phyloP scores from a whole-genome alignment of 2,329 filamentous ascomycete genomes.

The Aurifilum marmelostoma region DNA sequence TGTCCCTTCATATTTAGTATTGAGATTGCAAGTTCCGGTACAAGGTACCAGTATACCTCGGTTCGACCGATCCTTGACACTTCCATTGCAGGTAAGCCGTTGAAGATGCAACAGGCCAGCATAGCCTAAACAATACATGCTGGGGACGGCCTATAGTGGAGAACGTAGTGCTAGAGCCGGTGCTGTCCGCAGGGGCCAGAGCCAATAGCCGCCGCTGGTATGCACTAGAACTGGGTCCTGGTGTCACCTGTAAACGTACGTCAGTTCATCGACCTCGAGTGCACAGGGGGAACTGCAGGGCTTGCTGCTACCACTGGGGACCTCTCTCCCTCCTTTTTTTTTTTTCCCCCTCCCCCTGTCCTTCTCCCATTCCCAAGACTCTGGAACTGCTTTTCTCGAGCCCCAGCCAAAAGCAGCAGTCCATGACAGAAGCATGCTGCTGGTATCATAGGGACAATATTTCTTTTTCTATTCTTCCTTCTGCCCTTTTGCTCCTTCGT shows the following conservation, averaged over 20 bases:
- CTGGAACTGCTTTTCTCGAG: not conserved
- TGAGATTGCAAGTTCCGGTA: not conserved
- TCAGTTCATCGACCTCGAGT: not conserved
- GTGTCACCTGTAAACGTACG: not conserved
- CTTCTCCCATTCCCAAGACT: no score
- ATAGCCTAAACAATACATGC: not conserved
- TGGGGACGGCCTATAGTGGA: not conserved
- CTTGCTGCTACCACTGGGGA: not conserved
- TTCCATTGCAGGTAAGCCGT: not conserved
- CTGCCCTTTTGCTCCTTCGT: not conserved
- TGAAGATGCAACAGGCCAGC: not conserved
- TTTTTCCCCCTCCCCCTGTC: not conserved
- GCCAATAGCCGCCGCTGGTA: not conserved
- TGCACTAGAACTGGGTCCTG: not conserved
- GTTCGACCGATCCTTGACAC: not conserved
- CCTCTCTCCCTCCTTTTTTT: not conserved
- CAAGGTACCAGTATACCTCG: not conserved
- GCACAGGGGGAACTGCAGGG: not conserved
- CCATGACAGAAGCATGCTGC: conserved; percentile 18
- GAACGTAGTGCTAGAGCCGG: not conserved
- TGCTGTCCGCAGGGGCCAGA: conserved; percentile 3
- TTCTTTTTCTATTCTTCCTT: not conserved
- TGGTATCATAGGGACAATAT: conserved; percentile 9
- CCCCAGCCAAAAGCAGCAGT: not conserved
- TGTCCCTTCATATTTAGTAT: not conserved